These are phyloP conservation scores for Boletus barrowsii DNA, from an alignment of 768 basidiomycete genomes.

Conservation along the genomic window DNA sequence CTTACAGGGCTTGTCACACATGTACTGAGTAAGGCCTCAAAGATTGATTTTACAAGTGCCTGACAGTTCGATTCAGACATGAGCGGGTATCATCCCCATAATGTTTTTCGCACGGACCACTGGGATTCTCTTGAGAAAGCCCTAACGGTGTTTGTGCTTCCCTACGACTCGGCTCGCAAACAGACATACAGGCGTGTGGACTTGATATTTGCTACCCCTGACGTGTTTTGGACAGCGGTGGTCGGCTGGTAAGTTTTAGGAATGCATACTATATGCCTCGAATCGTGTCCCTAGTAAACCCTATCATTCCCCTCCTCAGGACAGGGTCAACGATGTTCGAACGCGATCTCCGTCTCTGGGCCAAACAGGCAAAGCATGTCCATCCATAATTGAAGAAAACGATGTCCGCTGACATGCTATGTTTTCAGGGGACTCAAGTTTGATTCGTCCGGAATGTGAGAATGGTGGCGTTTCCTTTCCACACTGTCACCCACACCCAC, in stretches of 20 bases:
- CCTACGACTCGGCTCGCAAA: constrained; percentile 33
- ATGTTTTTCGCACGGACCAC: constrained; percentile 53
- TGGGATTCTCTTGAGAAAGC: constrained; percentile 85
- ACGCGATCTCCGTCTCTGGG: constrained; percentile 75
- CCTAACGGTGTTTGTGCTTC: constrained; percentile 74
- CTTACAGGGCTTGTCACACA: constrained; percentile 69
- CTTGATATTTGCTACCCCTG: constrained; percentile 73
- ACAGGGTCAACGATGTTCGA: constrained; percentile 90
- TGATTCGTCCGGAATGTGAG: constrained; percentile 78
- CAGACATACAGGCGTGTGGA: constrained; percentile 71
- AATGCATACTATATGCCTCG: neutral
- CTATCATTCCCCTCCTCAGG: constrained; percentile 38
- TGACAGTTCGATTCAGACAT: constrained; percentile 43
- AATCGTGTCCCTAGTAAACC: neutral
- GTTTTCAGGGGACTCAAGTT: constrained; percentile 69
- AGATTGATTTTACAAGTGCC: neutral
- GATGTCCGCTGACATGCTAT: neutral
- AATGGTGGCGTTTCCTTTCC: neutral
- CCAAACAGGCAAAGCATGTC: constrained; percentile 56
- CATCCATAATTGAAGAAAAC: neutral
- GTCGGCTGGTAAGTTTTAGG: constrained; percentile 69
- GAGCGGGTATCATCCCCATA: constrained; percentile 55
- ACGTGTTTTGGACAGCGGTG: constrained; percentile 84
- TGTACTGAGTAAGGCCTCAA: constrained; percentile 64
- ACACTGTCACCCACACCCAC: neutral